Base-by-base conservation (phyloP, 2,329 filamentous ascomycete species). In the Emydomyces testavorans region DNA sequence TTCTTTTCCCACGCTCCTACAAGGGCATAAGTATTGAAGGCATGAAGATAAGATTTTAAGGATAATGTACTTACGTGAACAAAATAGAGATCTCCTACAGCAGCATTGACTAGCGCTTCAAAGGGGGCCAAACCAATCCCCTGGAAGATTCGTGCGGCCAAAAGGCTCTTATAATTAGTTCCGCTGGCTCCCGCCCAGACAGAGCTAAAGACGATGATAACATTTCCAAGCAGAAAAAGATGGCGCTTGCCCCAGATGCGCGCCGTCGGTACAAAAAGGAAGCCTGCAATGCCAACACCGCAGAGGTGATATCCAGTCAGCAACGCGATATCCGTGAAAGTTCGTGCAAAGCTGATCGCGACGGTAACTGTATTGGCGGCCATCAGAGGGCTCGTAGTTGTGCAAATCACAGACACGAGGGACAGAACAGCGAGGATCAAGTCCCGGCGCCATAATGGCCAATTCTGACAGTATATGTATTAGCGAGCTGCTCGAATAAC, bases 211-310 rank as follows among this genome's bases (percentile, higher is more conserved):
- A 93, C 75, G 57, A 94, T 74, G 50, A 94, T 73, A 40, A 85
- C 54, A 38, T 82, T 80, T 6, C 87, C 88, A 1, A 93, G 57
- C 21, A 95, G 67, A 63, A 94, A 95, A 13, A 88, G 69, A 69
- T 95, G 90, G 34, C 89, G 77, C 66, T 94, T 95, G 32, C 90
- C 90, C 85, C 86, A 95, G 53, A 95, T 82, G 49, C 89, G 79
- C 16, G 85, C 87, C 0, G 83, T 85, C 0, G 90, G 85, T 2
- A 95, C 88, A 65, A 89, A 89, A 54, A 95, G 73, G 63, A 92
- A 79, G 43, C 85, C 88, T 1, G 83, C 83, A 11, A 87, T 71
- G 8, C 86, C 88, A 2, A 87, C 84, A 16, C 87, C 90, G 23
- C 89, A 77, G 16, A 95, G 74, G 63, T 87, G 89, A 65, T 89